Evolutionary conservation across 306 rosid species (phyloP), one percentile per base, ranked within the genome.

Genomic region (Castanospermum australe): DNA sequence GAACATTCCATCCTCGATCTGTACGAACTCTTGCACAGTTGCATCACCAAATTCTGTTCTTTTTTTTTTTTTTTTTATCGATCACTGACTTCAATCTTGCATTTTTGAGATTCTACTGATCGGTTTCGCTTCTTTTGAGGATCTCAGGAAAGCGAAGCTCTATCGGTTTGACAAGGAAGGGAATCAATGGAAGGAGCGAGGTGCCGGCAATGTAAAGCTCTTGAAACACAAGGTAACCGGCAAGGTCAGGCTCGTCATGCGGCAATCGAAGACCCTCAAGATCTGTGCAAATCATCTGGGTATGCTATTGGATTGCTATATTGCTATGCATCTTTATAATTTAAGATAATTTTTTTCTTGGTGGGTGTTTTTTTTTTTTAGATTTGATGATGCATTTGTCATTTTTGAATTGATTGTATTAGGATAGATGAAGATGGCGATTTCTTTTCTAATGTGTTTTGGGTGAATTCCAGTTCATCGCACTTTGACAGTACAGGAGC

Each of bases 401-500:
- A 10, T 9, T 39, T 21, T 17, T 41, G 8, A 42, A 21, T 22
- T 44, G 17, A 22, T 42, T 12, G 4, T 28, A 1, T 28, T 28
- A 28, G 3, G 15, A 32, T 11, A 25, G 10, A 2, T 68, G 1
- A 10, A 22, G 21, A 5, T 14, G 42, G n/a, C n/a, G n/a, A n/a
- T n/a, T n/a, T n/a, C n/a, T n/a, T n/a, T n/a, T n/a, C n/a, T n/a
- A n/a, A 20, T 52, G 21, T 20, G 9, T 69, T 8, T 78, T 11
- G 20, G 8, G 1, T 39, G 24, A 12, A 28, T 78, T 78, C 8
- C 82, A 67, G 75, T 77, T 67, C 56, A 66, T 66, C 35, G 36
- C 7, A 55, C 69, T 20, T 41, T 55, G 59, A 67, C 75, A 33
- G 76, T 78, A 39, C 69, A 78, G 62, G 82, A 78, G 59, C 82